phyloP scores from a whole-genome alignment of 116 monocot species.

The Dioscorea cayenensis region DNA sequence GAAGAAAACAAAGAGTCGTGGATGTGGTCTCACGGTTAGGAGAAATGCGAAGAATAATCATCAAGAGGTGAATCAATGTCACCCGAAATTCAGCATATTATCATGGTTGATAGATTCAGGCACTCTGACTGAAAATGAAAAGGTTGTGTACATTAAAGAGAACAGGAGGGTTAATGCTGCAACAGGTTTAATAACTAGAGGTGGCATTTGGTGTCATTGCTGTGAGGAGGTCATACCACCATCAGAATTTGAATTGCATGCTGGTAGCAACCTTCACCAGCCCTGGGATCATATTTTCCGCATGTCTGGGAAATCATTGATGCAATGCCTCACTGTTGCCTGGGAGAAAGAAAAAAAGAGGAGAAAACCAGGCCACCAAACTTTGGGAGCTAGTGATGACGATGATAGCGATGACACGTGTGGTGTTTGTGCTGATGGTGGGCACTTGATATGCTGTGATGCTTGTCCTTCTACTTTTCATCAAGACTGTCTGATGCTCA shows the following conservation, averaged over 20 bases:
- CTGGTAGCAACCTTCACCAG: conserved; percentile 24
- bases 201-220: conserved; percentile 42
- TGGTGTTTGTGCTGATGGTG: conserved; percentile 72
- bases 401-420: conserved; percentile 75
- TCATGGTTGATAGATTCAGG: conserved; percentile 68
- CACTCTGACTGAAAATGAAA: conserved; percentile 37
- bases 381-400: conserved; percentile 12
- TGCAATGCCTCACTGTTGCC: conserved; percentile 38
- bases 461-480: conserved; percentile 72
- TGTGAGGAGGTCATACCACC: conserved; percentile 34
- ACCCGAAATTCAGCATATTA: conserved; percentile 31
- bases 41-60: conserved; percentile 18
- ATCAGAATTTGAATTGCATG: conserved; percentile 47
- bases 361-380: conserved; percentile 20
- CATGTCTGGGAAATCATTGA: conserved; percentile 46
- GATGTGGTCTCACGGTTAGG: conserved; percentile 20
- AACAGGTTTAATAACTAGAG: conserved; percentile 28
- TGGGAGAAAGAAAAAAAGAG: conserved; percentile 39
- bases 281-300: conserved; percentile 50
- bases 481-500: conserved; percentile 51
- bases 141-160: conserved; percentile 27
- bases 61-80: conserved; percentile 6
- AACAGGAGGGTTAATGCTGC: conserved; percentile 7
- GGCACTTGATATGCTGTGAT: conserved; percentile 66
- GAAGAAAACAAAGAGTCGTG: conserved; percentile 23